phyloP scores from a whole-genome alignment of 225 moss, liverwort and hornwort species.

The Polytrichum formosum region DNA sequence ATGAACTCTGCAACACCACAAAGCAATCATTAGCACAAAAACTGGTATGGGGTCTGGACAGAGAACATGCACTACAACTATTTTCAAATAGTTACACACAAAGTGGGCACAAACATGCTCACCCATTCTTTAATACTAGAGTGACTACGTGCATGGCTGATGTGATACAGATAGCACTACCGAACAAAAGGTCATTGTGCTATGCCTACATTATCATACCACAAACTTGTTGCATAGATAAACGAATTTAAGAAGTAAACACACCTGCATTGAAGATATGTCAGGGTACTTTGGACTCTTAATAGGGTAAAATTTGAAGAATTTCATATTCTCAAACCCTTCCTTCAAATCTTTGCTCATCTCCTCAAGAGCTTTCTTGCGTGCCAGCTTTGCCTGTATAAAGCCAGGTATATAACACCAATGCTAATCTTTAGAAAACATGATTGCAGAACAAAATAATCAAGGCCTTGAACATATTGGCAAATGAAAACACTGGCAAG shows the following conservation, averaged over 20 bases:
- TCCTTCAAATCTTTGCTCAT: conserved; percentile 77
- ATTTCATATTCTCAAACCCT: conserved; percentile 78
- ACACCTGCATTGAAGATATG: conserved; percentile 55
- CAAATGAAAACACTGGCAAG: too few relatives aligned
- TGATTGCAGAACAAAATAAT: too few relatives aligned
- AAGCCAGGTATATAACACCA: too few relatives aligned
- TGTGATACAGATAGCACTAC: too few relatives aligned
- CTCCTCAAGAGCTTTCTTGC: conserved; percentile 69
- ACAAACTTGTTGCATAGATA: not conserved
- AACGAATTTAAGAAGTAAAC: not conserved
- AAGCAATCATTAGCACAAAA: not conserved
- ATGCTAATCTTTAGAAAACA: too few relatives aligned
- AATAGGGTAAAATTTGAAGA: conserved; percentile 84
- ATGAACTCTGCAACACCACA: conserved; percentile 46
- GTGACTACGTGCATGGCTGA: too few relatives aligned
- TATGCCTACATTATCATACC: not conserved
- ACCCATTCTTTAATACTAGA: too few relatives aligned
- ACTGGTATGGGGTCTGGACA: not conserved
- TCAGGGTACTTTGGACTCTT: conserved; percentile 76
- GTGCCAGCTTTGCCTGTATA: conserved; percentile 47
- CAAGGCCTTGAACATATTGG: too few relatives aligned
- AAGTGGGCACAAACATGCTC: too few relatives aligned
- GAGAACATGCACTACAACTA: too few relatives aligned
- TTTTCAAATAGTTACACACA: too few relatives aligned
- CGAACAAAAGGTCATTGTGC: not conserved